These are phyloP conservation scores for Ustilago vetiveriae DNA, from an alignment of 1,284 basidiomycete genomes.

Conservation along the genomic window DNA sequence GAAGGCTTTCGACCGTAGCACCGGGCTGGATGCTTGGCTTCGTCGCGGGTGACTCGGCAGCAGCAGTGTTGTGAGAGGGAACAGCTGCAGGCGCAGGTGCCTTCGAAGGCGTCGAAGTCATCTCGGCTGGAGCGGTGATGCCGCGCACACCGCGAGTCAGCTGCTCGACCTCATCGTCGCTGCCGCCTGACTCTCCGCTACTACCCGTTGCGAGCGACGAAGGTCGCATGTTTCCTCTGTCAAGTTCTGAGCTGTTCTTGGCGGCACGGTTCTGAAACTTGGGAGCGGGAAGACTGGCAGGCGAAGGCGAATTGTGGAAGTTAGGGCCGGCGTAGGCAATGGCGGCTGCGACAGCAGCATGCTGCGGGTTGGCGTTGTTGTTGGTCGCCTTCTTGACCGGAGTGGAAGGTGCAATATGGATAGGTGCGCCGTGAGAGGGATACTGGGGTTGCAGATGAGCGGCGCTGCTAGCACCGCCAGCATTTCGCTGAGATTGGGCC, in stretches of 20 bases:
- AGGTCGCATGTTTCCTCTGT: conserved; percentile 16
- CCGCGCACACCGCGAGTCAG: conserved; percentile 37
- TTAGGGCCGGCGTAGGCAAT: conserved; percentile 61
- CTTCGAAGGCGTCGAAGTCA: conserved; percentile 31
- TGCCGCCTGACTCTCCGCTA: conserved; percentile 31
- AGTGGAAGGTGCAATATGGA: conserved; percentile 39
- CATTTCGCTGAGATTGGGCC: conserved; percentile 23
- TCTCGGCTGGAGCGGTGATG: conserved; percentile 48
- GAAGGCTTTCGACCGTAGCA: conserved; percentile 50
- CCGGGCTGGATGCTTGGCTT: conserved; percentile 42
- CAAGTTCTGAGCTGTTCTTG: conserved; percentile 41
- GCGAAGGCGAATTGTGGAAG: conserved; percentile 63
- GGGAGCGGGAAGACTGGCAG: conserved; percentile 58
- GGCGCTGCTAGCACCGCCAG: conserved; percentile 1
- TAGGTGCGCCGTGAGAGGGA: conserved; percentile 37
- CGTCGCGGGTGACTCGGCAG: conserved; percentile 23
- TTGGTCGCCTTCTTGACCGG: conserved; percentile 41
- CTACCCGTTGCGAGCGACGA: conserved; percentile 35
- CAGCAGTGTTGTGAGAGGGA: conserved; percentile 10
- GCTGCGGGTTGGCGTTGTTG: conserved; percentile 17
- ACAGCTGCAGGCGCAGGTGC: conserved; percentile 16
- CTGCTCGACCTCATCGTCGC: conserved; percentile 38
- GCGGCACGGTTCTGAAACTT: conserved; percentile 46
- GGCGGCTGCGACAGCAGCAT: conserved; percentile 34
- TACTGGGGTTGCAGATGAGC: conserved; percentile 17